phyloP scores from a whole-genome alignment of 306 rosid species.

The Glycyrrhiza uralensis region DNA sequence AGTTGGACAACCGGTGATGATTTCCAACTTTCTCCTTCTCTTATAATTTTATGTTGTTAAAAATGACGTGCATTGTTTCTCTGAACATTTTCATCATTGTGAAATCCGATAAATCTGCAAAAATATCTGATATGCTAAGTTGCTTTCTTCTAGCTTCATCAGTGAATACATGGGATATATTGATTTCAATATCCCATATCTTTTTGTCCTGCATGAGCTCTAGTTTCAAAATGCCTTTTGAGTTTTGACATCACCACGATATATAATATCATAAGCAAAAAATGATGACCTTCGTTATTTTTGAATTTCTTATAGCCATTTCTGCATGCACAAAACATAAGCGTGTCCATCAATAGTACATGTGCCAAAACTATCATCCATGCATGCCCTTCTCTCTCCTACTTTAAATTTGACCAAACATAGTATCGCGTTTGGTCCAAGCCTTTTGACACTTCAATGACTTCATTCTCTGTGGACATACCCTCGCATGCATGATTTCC shows the following conservation, averaged over 20 bases:
- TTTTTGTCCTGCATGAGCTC: constrained; percentile 46
- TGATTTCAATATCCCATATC: constrained; percentile 30
- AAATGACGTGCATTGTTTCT: constrained; percentile 34
- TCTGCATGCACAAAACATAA: constrained; percentile 43
- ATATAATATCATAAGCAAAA: too few species aligned
- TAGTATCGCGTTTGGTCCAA: constrained; percentile 22
- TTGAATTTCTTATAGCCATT: background rate
- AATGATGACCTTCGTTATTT: too few species aligned
- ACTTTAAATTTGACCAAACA: constrained; percentile 36
- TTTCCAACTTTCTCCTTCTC: constrained; percentile 31
- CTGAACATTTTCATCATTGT: constrained; percentile 52
- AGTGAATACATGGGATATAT: constrained; percentile 19
- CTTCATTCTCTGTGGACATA: constrained; percentile 5
- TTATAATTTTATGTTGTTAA: constrained; percentile 21
- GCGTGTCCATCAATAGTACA: constrained; percentile 1
- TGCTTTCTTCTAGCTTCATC: constrained; percentile 46
- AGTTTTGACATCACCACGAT: too few species aligned
- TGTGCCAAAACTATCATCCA: background rate
- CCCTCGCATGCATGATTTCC: constrained; percentile 39
- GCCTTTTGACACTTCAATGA: constrained; percentile 32
- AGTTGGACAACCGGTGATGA: constrained; percentile 56
- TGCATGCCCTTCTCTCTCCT: constrained; percentile 22
- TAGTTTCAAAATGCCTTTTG: too few species aligned
- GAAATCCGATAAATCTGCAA: constrained; percentile 67
- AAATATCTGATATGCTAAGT: constrained; percentile 44